Evolutionary conservation across 495 filamentous ascomycete genomes (phyloP).

Genomic region (Ascobolus immersus): DNA sequence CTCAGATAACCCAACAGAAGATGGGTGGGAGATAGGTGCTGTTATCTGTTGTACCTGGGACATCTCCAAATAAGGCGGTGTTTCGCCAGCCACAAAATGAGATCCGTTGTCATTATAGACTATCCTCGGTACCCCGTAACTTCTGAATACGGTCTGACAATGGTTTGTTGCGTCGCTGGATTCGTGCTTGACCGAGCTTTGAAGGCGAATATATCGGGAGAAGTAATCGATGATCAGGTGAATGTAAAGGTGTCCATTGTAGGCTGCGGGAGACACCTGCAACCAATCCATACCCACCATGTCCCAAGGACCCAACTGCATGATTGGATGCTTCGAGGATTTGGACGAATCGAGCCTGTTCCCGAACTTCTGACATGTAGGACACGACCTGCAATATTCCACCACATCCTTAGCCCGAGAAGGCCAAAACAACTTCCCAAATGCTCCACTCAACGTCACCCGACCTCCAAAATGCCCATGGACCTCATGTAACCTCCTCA

Average conservation of each 20-base stretch:
- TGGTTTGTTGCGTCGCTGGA: no score
- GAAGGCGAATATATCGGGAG: no score
- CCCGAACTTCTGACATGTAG: neutral
- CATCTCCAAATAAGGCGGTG: neutral
- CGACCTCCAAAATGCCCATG: constrained; percentile 1
- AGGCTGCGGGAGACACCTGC: neutral
- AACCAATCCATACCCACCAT: constrained; percentile 3
- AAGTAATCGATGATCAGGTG: constrained; percentile 1
- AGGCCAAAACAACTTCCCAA: neutral
- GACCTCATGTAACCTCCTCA: neutral
- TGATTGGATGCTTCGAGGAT: no score
- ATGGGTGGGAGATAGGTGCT: neutral
- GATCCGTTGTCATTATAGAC: constrained; percentile 2
- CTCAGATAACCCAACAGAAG: neutral
- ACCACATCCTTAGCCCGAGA: neutral
- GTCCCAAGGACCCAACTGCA: neutral
- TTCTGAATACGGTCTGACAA: no score
- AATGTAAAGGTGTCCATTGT: neutral
- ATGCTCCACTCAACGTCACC: neutral
- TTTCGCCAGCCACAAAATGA: neutral
- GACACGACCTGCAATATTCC: neutral
- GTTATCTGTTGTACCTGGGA: neutral
- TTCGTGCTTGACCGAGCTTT: no score
- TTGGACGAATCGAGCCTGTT: neutral
- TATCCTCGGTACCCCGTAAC: neutral